Base-by-base conservation (phyloP, 352 stramenopile species). In the Phytophthora melonis region DNA sequence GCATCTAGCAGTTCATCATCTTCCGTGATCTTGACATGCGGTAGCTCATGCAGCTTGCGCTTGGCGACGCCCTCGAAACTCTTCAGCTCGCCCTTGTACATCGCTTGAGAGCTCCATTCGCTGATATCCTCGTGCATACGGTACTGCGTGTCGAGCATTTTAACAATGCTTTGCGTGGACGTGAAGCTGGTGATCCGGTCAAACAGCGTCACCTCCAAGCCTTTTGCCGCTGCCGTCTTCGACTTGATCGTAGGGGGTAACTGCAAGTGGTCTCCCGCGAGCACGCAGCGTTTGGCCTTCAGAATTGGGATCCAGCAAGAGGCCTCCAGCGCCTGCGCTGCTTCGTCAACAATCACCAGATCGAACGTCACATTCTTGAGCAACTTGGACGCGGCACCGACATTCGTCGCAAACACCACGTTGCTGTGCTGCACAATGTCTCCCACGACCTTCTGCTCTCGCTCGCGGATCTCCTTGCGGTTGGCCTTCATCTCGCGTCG, bases 301-400 rank as follows among this genome's bases (percentile, higher is more conserved):
- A 99, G 76, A 23, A 99, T 97, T 4, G 97, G 97, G 70, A 99
- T 98, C 97, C 97, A 99, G 61, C 96, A 99, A 14, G 92, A 97
- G 9, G 89, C 93, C 75, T 99, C 98, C n/a, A 99, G 79, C 16
- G 95, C 96, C 79, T 99, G 97, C 9, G 97, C 98, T 2, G 97
- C 97, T 63, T 99, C 97, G 75, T 99, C 97, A 70, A 99, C 98
- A 58, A 99, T 85, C 7, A 99, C 93, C 14, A 99, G 61, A 79
- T 99, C 97, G 72, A 99, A 99, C 25, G 83, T 81, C 49, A 96
- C 81, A 57, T 93, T 78, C 21, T 92, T 84, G n/a, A 99, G 87
- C 10, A 99, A 63, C 63, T 95, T 93, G 58, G 90, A 96, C 8
- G 91, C 88, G 0, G 97, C 97, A 53, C 98, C 98, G 1, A 99